phyloP scores from a whole-genome alignment of 2,329 filamentous ascomycete species.

The Clonostachys chloroleuca region DNA sequence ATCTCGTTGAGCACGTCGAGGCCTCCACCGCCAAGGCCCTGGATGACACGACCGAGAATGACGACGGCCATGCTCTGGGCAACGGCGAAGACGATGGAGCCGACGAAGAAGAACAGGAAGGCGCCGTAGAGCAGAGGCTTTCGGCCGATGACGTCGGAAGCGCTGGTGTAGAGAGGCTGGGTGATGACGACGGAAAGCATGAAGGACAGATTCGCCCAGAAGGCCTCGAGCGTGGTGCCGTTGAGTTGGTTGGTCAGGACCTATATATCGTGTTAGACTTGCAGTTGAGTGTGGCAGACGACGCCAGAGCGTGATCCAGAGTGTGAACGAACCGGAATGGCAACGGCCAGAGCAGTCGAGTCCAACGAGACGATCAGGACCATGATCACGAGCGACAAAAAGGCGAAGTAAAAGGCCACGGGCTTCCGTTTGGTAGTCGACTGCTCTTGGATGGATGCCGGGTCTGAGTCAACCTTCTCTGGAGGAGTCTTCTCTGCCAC shows the following conservation, averaged over 20 bases:
- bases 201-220: slow-evolving; percentile 69
- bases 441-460: background rate
- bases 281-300: background rate
- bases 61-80: slow-evolving; percentile 10
- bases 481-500: background rate
- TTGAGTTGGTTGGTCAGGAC: slow-evolving; percentile 42
- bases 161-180: slow-evolving; percentile 36
- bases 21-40: slow-evolving; percentile 37
- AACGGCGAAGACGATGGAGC: slow-evolving; percentile 30
- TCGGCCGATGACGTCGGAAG: slow-evolving; percentile 26
- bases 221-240: slow-evolving; percentile 56
- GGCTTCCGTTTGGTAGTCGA: background rate
- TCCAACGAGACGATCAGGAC: slow-evolving; percentile 8
- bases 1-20: slow-evolving; percentile 24
- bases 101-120: slow-evolving; percentile 26
- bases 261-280: slow-evolving; percentile 4
- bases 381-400: slow-evolving; percentile 1
- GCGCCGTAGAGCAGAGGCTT: slow-evolving; percentile 19
- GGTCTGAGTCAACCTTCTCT: background rate
- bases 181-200: slow-evolving; percentile 60
- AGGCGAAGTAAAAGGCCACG: background rate
- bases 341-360: slow-evolving; percentile 10
- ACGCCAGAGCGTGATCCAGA: background rate
- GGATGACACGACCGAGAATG: slow-evolving; percentile 29
- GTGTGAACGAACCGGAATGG: slow-evolving; percentile 9